Percentiles rank a stretch among this genome's conserved stretches.
These are phyloP conservation scores for Cryphonectria japonica DNA, from an alignment of 2,329 filamentous ascomycete species.

Conservation along the genomic window DNA sequence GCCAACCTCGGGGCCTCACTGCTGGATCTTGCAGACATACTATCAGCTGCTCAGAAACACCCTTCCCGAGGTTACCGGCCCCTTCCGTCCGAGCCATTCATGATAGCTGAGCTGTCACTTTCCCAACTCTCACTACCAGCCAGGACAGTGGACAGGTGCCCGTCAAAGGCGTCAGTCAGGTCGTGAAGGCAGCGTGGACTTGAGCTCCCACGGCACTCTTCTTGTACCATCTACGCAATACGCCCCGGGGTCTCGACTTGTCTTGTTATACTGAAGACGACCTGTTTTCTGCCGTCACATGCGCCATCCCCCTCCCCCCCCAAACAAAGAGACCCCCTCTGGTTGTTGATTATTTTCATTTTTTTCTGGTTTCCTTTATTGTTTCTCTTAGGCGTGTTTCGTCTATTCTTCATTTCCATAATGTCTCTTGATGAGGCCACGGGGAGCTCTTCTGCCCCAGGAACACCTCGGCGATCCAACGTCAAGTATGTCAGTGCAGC, in stretches of 20 bases:
- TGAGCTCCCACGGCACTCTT: neutral
- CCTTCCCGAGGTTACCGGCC: slow-evolving; percentile 19
- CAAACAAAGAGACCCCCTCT: slow-evolving; percentile 1
- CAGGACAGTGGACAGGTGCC: neutral
- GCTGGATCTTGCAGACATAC: slow-evolving; percentile 18
- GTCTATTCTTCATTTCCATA: slow-evolving; percentile 9
- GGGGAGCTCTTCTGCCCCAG: slow-evolving; percentile 29
- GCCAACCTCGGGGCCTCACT: slow-evolving; percentile 8
- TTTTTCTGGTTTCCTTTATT: neutral
- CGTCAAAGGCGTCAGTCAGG: neutral
- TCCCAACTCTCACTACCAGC: neutral
- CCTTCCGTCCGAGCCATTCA: slow-evolving; percentile 21
- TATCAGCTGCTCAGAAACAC: slow-evolving; percentile 1
- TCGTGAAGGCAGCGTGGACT: neutral
- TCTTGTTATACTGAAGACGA: neutral
- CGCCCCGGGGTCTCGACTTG: neutral
- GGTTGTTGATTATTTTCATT: neutral
- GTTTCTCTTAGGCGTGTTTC: neutral
- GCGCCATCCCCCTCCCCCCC: too few relatives aligned
- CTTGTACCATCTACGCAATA: neutral
- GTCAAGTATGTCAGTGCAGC: slow-evolving; percentile 56
- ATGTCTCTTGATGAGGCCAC: slow-evolving; percentile 34
- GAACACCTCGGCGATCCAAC: slow-evolving; percentile 37
- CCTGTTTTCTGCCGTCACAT: neutral
- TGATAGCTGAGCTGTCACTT: slow-evolving; percentile 8